Evolutionary conservation across 352 stramenopile genomes (phyloP).

Genomic region (Aphanomyces euteiches): DNA sequence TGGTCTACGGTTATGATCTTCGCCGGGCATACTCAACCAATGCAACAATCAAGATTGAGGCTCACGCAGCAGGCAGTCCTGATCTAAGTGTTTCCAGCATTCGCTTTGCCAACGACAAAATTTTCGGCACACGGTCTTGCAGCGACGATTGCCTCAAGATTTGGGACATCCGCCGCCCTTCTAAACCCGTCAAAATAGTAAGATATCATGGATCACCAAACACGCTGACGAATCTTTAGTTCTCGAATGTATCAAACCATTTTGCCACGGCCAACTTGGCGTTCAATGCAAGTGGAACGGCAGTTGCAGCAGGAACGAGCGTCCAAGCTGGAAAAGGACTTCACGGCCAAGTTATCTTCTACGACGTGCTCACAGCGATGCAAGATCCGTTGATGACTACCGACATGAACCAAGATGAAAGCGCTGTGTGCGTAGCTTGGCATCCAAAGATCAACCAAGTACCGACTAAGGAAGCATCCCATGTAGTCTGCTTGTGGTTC

Average conservation of each 20-base stretch:
- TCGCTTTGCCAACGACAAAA: slow-evolving; percentile 66
- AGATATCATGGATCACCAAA: slow-evolving; percentile 39
- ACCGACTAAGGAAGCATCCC: not conserved
- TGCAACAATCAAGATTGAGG: slow-evolving; percentile 56
- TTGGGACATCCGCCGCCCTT: slow-evolving; percentile 70
- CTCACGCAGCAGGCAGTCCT: slow-evolving; percentile 63
- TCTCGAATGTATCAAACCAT: slow-evolving; percentile 36
- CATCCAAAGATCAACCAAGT: slow-evolving; percentile 75
- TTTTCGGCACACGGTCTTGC: slow-evolving; percentile 64
- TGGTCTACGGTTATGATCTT: slow-evolving; percentile 72
- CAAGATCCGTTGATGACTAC: slow-evolving; percentile 53
- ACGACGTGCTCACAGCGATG: slow-evolving; percentile 67
- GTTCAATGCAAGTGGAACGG: slow-evolving; percentile 72
- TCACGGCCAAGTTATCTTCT: slow-evolving; percentile 57
- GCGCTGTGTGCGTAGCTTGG: slow-evolving; percentile 79
- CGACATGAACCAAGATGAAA: slow-evolving; percentile 76
- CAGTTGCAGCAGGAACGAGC: slow-evolving; percentile 59
- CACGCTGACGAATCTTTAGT: slow-evolving; percentile 30
- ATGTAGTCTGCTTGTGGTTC: not conserved
- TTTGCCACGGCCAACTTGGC: slow-evolving; percentile 76
- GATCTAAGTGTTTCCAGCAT: slow-evolving; percentile 70
- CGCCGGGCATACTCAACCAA: slow-evolving; percentile 36
- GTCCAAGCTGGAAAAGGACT: slow-evolving; percentile 62
- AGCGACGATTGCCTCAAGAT: slow-evolving; percentile 77
- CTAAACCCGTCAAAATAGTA: slow-evolving; percentile 52